Base-by-base conservation (phyloP, 768 basidiomycete species). In the Russula sp. region DNA sequence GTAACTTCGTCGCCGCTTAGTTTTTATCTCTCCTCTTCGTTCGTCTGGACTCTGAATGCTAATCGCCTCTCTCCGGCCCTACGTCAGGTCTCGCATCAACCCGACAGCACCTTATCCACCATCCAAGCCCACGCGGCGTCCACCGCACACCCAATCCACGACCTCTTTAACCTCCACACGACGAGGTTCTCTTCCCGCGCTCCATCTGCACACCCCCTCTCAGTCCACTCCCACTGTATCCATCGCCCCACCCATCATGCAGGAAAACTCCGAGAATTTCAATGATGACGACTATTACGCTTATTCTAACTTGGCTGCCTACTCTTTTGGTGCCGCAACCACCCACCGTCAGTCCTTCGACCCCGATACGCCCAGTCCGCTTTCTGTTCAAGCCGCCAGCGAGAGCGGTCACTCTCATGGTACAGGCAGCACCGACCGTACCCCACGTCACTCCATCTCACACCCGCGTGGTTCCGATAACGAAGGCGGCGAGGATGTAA, bases 361-460 rank as follows among this genome's bases (percentile, higher is more conserved):
- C 36, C 59, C 65, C 43, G 70, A 71, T 43, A 67, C 66, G 64
- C 71, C 77, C 67, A 77, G 76, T 49, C 78, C 77, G 0, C 74
- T 80, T 60, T 70, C 73, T 2, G 35, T 59, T 10, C 58, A 47
- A 22, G 36, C 65, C 39, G 7, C 56, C 22, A 59, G 55, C 34
- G 64, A 65, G 20, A 22, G 47, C 38, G 48, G 48, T 34, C 66
- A 71, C 25, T 55, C 70, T 22, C 45, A 65, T 4, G 67, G 60
- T 25, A 60, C 68, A 11, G n/a, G 60, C 45, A 75, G 73, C 41
- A 50, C 72, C 20, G 77, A 81, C 65, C 74, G 72, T 41, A 80
- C 79, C 0, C 79, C 79, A 5, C 77, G 79, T 43, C 76, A 75
- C 10, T 79, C 79, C 29, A 67, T 80, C 38, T 75, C 73, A 22